Evolutionary conservation across 192 early-diverging fungal genomes (phyloP).

Genomic region (Haplosporangium gracile): DNA sequence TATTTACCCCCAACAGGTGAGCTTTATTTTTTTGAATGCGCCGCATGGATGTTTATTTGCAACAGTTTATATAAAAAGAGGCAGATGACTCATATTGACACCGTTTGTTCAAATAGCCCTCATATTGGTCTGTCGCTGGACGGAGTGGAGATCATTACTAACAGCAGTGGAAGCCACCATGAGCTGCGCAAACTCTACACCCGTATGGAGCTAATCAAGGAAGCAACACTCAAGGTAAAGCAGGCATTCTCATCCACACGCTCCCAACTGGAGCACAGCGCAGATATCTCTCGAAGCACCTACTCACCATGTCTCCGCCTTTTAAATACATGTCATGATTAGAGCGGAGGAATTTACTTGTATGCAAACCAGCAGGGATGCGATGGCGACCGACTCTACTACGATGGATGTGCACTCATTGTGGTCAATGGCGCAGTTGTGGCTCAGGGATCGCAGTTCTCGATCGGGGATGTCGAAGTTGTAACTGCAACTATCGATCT

Average conservation of each 20-base stretch:
- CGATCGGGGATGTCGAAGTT: constrained; percentile 94
- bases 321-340: neutral
- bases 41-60: neutral
- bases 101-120: constrained; percentile 69
- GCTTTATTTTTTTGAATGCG: neutral
- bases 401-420: constrained; percentile 95
- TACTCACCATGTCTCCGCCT: neutral
- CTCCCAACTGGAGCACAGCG: neutral
- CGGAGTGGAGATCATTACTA: constrained; percentile 97
- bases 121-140: constrained; percentile 94
- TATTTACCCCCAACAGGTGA: constrained; percentile 93
- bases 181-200: constrained; percentile 93
- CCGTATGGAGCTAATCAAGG: constrained; percentile 89
- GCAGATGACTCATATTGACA: neutral
- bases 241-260: neutral
- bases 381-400: constrained; percentile 98
- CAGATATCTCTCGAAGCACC: too few relatives aligned
- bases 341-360: constrained; percentile 94
- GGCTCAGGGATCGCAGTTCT: constrained; percentile 94
- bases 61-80: neutral
- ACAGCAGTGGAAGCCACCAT: constrained; percentile 97
- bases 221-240: constrained; percentile 88
- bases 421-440: constrained; percentile 90
- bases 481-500: constrained; percentile 92
- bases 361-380: constrained; percentile 98